Conservation (phyloP, 2,329 filamentous ascomycete genomes). For the Epichloe scottii region DNA sequence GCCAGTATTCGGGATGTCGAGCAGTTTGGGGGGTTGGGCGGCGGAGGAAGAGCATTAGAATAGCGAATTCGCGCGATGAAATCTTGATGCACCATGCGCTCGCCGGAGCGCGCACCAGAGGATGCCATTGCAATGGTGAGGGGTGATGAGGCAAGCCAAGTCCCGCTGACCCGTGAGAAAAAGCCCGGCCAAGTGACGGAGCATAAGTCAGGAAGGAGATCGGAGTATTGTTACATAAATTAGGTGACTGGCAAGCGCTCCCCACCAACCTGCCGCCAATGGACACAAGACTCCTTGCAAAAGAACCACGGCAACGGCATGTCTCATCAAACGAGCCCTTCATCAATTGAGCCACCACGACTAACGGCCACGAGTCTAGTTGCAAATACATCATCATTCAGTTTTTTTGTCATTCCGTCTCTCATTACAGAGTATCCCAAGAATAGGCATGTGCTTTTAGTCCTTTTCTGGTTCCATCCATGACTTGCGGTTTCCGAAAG, state of each 20-base stretch:
- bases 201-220: too few relatives aligned
- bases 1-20: slow-evolving; percentile 91
- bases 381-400: not conserved
- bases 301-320: too few relatives aligned
- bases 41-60: slow-evolving; percentile 88
- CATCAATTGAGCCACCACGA: not conserved
- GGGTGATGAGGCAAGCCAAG: not conserved
- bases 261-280: too few relatives aligned
- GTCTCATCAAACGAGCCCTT: not conserved
- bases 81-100: slow-evolving; percentile 71
- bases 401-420: not conserved
- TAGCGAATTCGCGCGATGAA: slow-evolving; percentile 95
- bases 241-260: too few relatives aligned
- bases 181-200: too few relatives aligned
- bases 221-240: too few relatives aligned
- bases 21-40: slow-evolving; percentile 86
- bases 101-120: slow-evolving; percentile 29
- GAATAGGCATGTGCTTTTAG: not conserved
- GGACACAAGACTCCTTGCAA: too few relatives aligned
- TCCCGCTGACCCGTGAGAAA: too few relatives aligned
- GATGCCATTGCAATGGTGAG: slow-evolving; percentile 18
- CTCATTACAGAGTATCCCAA: not conserved
- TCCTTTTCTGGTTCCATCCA: not conserved
- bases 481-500: not conserved
- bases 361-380: not conserved